phyloP scores from a whole-genome alignment of 148 eudicot species.

The Rhododendron ferrugineum region DNA sequence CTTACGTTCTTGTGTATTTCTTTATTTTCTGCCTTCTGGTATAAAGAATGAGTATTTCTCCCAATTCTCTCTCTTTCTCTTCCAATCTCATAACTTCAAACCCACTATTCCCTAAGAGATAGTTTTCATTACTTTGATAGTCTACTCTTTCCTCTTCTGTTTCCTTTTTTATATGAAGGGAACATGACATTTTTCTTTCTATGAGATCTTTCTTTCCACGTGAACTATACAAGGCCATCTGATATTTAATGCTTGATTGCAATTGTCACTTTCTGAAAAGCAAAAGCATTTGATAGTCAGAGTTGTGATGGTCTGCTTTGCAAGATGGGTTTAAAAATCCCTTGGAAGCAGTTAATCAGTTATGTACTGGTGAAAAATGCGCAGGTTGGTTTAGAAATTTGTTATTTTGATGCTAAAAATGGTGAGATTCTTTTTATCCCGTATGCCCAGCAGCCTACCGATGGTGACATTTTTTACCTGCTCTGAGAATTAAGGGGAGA shows the following conservation, averaged over 20 bases:
- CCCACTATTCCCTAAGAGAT: background rate
- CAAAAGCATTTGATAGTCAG: background rate
- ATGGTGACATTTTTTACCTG: background rate
- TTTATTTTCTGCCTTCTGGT: background rate
- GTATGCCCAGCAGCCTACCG: background rate
- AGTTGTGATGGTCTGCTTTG: background rate
- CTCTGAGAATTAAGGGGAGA: background rate
- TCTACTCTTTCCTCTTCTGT: background rate
- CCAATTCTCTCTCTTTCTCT: background rate
- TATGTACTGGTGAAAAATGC: background rate
- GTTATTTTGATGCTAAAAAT: background rate
- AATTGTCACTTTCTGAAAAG: background rate
- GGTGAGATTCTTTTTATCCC: background rate
- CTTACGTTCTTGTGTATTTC: background rate
- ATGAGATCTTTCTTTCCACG: background rate
- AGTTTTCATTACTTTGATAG: background rate
- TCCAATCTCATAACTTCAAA: background rate
- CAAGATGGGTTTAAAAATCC: background rate
- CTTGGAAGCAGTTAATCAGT: background rate
- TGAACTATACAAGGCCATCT: background rate
- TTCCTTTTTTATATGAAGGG: background rate
- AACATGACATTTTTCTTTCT: background rate
- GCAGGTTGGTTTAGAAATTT: background rate
- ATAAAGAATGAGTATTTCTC: background rate
- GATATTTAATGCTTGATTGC: background rate